Conservation (phyloP, 2,329 filamentous ascomycete species). For the Myrmaecium sp. region DNA sequence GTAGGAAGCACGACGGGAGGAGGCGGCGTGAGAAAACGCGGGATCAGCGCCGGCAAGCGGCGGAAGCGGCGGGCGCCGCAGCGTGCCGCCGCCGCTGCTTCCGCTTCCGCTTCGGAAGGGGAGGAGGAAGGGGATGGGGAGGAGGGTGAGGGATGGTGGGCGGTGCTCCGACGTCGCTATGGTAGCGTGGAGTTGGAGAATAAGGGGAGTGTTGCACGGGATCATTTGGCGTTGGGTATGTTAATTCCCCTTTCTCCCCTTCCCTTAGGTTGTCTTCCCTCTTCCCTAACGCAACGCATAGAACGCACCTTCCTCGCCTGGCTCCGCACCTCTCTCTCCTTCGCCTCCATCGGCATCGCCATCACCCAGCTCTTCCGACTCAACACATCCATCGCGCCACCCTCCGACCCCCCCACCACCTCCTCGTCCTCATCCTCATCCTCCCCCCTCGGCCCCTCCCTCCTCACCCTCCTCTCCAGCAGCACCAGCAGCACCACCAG, state of each 20-base stretch:
- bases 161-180: constrained; percentile 38
- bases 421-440: constrained; percentile 10
- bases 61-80: constrained; percentile 9
- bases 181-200: constrained; percentile 65
- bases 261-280: neutral
- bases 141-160: constrained; percentile 32
- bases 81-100: constrained; percentile 9
- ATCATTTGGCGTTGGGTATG: constrained; percentile 64
- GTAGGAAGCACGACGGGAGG: no score
- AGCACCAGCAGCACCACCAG: neutral
- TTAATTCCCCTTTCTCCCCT: constrained; percentile 4
- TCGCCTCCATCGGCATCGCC: constrained; percentile 68
- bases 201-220: constrained; percentile 66
- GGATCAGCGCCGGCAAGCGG: constrained; percentile 1
- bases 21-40: neutral
- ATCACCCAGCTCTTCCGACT: constrained; percentile 74
- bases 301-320: constrained; percentile 76
- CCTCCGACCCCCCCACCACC: constrained; percentile 1
- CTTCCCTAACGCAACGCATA: constrained; percentile 17
- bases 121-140: no score
- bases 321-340: constrained; percentile 66
- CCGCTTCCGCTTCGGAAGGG: constrained; percentile 5
- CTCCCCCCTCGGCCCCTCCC: constrained; percentile 7
- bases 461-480: no score
- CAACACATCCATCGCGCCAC: constrained; percentile 41